phyloP scores from a whole-genome alignment of 345 rosid genomes.

The Citrus medica region DNA sequence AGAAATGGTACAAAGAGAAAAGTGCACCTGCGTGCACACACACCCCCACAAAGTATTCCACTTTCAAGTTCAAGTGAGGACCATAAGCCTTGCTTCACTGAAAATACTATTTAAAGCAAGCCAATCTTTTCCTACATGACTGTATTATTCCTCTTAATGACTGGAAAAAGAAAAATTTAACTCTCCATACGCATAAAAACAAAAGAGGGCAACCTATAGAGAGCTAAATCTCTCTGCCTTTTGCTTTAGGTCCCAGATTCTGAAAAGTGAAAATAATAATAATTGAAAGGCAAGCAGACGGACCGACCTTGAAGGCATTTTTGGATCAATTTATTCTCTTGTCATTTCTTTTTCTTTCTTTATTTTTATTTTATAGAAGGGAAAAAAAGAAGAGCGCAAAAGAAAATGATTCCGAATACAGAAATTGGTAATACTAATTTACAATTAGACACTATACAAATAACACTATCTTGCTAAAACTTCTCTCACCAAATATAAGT shows the following conservation, averaged over 20 bases:
- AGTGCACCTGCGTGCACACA: neutral
- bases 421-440: neutral
- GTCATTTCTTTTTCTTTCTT: neutral
- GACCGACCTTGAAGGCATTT: neutral
- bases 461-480: neutral
- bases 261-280: too few species aligned
- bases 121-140: neutral
- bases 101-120: neutral
- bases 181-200: neutral
- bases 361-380: too few species aligned
- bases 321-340: neutral
- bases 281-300: too few species aligned
- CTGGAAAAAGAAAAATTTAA: neutral
- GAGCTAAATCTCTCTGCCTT: neutral
- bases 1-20: neutral
- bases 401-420: neutral
- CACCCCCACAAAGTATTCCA: neutral
- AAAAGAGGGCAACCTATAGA: neutral
- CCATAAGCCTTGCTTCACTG: neutral
- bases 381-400: neutral
- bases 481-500: neutral
- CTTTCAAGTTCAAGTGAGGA: neutral
- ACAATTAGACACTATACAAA: neutral
- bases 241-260: neutral
- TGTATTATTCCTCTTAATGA: neutral